These are phyloP conservation scores for Malus domestica DNA, from an alignment of 306 rosid genomes.

Conservation along the genomic window DNA sequence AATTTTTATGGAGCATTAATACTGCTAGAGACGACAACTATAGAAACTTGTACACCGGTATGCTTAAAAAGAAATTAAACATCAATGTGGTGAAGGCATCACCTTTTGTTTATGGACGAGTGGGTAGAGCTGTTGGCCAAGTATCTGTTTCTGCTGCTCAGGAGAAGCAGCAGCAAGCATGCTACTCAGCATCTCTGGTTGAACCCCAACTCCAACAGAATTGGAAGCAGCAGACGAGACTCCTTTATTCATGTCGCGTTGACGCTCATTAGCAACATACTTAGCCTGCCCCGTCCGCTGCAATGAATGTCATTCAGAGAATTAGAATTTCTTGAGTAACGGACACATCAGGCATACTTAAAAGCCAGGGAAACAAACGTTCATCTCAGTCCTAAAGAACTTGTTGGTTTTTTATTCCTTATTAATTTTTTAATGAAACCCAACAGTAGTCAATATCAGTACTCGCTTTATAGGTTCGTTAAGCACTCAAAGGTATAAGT, in stretches of 20 bases:
- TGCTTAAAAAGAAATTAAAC: neutral
- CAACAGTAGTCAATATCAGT: too few relatives aligned
- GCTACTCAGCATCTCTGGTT: slow-evolving; percentile 60
- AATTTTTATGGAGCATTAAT: neutral
- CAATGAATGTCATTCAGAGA: slow-evolving; percentile 10
- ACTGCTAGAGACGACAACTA: neutral
- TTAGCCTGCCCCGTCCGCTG: slow-evolving; percentile 51
- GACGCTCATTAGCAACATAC: slow-evolving; percentile 43
- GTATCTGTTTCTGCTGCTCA: slow-evolving; percentile 72
- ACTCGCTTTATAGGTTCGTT: too few relatives aligned
- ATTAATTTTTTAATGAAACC: neutral
- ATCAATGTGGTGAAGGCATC: neutral
- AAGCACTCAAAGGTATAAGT: too few relatives aligned
- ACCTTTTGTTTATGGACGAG: slow-evolving; percentile 64
- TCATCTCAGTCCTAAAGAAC: neutral
- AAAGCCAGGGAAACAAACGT: too few relatives aligned
- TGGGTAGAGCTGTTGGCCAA: slow-evolving; percentile 66
- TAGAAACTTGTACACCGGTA: neutral
- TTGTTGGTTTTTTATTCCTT: neutral
- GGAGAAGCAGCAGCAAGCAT: slow-evolving; percentile 68
- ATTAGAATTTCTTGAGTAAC: neutral
- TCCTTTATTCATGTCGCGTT: slow-evolving; percentile 43
- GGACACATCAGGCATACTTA: neutral
- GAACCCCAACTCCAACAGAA: slow-evolving; percentile 36
- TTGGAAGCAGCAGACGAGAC: slow-evolving; percentile 40